Percentiles rank a stretch among this genome's conserved stretches.
These are phyloP conservation scores for Hura crepitans DNA, from an alignment of 441 rosid genomes.

Conservation along the genomic window DNA sequence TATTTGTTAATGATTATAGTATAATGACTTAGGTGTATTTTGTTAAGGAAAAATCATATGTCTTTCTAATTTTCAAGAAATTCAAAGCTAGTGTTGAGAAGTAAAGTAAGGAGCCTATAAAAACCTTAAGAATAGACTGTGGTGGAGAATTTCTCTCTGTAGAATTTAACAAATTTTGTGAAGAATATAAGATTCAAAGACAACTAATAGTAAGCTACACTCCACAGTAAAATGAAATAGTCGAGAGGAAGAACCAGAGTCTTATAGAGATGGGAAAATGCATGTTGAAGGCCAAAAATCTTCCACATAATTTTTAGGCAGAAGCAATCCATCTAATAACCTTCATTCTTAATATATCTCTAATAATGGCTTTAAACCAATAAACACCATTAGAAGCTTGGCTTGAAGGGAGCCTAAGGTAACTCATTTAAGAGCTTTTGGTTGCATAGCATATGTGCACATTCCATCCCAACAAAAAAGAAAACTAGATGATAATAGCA, in stretches of 20 bases:
- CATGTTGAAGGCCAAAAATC: background rate
- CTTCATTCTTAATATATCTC: no score
- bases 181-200: background rate
- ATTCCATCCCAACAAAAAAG: background rate
- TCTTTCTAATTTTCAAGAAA: background rate
- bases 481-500: background rate
- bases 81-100: background rate
- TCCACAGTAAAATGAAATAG: background rate
- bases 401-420: background rate
- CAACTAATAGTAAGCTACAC: background rate
- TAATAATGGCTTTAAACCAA: no score
- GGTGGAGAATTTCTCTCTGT: background rate
- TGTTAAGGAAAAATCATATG: background rate
- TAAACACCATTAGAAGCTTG: no score
- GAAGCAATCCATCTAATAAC: background rate
- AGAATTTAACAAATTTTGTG: background rate
- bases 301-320: background rate
- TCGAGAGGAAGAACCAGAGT: no score
- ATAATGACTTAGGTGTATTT: conserved; percentile 1
- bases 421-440: background rate
- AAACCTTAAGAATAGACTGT: background rate
- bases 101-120: background rate
- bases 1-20: conserved; percentile 4
- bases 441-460: background rate
- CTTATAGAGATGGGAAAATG: background rate